Percentiles rank a stretch among this genome's conserved stretches.
phyloP scores from a whole-genome alignment of 2,329 filamentous ascomycete genomes.

The Fusarium neocosmosporiellum region DNA sequence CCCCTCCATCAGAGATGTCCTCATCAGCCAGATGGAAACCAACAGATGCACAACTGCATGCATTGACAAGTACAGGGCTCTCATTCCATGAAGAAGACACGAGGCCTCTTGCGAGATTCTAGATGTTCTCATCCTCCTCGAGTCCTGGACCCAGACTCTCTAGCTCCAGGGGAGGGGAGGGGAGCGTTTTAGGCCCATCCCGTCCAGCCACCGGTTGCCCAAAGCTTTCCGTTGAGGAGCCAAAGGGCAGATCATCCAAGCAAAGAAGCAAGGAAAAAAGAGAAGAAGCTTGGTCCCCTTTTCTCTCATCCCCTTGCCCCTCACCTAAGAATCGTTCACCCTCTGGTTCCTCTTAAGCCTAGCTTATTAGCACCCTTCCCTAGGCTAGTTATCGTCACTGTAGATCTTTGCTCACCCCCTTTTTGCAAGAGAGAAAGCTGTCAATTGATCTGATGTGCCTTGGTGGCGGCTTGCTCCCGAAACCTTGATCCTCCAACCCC shows the following conservation, averaged over 20 bases:
- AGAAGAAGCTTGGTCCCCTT: conserved; percentile 11
- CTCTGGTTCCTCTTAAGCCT: conserved; percentile 26
- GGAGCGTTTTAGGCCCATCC: neutral
- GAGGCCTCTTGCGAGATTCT: conserved; percentile 19
- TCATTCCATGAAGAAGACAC: conserved; percentile 20
- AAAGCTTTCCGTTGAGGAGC: conserved; percentile 34
- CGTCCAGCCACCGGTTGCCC: conserved; percentile 27
- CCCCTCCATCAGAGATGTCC: neutral
- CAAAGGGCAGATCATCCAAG: neutral
- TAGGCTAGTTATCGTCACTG: conserved; percentile 6
- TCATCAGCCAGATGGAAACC: neutral
- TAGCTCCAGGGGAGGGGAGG: conserved; percentile 32
- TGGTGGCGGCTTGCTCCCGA: conserved; percentile 35
- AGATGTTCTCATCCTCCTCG: neutral
- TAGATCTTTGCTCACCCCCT: conserved; percentile 33
- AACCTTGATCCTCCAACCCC: conserved; percentile 19
- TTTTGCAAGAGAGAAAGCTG: conserved; percentile 5
- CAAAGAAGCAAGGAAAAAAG: neutral
- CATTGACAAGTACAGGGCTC: neutral
- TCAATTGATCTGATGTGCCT: conserved; percentile 12
- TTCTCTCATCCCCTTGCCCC: conserved; percentile 14
- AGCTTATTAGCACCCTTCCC: conserved; percentile 25
- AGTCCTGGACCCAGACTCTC: conserved; percentile 1
- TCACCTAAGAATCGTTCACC: neutral
- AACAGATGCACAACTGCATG: conserved; percentile 1